Conservation (phyloP, 495 filamentous ascomycete species). For the Pyronema domesticum region DNA sequence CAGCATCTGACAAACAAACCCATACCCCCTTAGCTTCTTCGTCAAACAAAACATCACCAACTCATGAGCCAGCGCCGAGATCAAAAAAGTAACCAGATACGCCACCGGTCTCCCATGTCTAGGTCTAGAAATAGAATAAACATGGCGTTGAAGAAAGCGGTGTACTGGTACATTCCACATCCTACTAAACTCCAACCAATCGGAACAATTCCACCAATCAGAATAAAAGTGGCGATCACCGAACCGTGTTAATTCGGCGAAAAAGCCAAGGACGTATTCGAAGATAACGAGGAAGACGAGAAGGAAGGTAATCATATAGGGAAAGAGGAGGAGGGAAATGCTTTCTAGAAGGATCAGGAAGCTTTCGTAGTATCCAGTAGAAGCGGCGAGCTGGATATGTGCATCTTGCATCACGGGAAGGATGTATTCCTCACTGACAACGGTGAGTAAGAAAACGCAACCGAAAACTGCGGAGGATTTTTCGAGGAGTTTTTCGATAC, state of each 20-base stretch:
- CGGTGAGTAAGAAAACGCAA: constrained; percentile 83
- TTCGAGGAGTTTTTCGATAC: constrained; percentile 67
- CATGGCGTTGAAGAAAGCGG: constrained; percentile 86
- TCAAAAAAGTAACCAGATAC: constrained; percentile 80
- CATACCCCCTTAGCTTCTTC: constrained; percentile 88
- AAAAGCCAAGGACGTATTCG: constrained; percentile 87
- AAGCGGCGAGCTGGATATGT: constrained; percentile 41
- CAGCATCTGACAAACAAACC: constrained; percentile 85
- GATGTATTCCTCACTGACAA: constrained; percentile 91
- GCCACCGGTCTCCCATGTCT: constrained; percentile 62
- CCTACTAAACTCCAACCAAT: constrained; percentile 90
- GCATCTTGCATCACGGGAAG: constrained; percentile 66
- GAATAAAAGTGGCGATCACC: constrained; percentile 91
- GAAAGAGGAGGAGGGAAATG: constrained; percentile 86
- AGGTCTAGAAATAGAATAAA: constrained; percentile 63
- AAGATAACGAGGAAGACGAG: constrained; percentile 95
- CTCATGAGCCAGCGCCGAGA: constrained; percentile 78
- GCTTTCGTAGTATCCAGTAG: constrained; percentile 42
- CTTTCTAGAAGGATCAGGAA: constrained; percentile 71
- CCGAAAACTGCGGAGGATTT: constrained; percentile 87
- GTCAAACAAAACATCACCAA: constrained; percentile 96
- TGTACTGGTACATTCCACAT: constrained; percentile 99
- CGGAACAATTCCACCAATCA: constrained; percentile 85
- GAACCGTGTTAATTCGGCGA: constrained; percentile 86
- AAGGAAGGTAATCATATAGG: constrained; percentile 91